Evolutionary conservation across 768 basidiomycete species (phyloP), one percentile per base, ranked within the genome.

Genomic region (Tephrocybe rancida): DNA sequence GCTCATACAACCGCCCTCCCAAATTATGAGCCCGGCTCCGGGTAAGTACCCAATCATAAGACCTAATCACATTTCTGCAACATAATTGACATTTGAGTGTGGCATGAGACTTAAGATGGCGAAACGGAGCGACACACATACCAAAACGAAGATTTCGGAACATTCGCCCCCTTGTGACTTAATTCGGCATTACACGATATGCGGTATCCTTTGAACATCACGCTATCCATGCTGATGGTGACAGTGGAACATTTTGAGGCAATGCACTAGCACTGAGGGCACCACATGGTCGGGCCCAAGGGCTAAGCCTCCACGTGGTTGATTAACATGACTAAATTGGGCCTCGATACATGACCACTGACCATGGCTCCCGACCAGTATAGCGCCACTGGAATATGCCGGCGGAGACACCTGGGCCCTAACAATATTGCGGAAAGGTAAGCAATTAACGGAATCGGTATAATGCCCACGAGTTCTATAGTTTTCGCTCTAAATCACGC

Each of bases 21-120:
- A 27, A 29, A 21, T 45, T 26, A 46, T 27, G 26, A 44, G 22
- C 26, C 50, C 37, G 39, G 48, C 18, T 37, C n/a, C 50, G 38
- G 44, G 51, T 30, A 44, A 46, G 43, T n/a, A 14, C 45, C 39
- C 39, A 18, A 51, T 56, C 59, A 60, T 50, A 50, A 60, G 59
- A 50, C 49, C 50, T 19, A 44, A 46, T 56, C 46, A 38, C 13
- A 30, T 52, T 27, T 44, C 32, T 52, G 29, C 18, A 52, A 14
- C 27, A 29, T 16, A 43, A 38, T 24, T 42, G 11, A 39, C 30
- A 54, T 44, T 6, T 37, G 18, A 30, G 24, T 39, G 32, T 48
- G 39, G 50, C 58, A 59, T 35, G 54, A 32, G 54, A 47, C 47
- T 52, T 9, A 14, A 29, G 19, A 43, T 45, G 37, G 14, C 24